Evolutionary conservation across 129 eudicot species (phyloP).

Genomic region (Arctium lappa): DNA sequence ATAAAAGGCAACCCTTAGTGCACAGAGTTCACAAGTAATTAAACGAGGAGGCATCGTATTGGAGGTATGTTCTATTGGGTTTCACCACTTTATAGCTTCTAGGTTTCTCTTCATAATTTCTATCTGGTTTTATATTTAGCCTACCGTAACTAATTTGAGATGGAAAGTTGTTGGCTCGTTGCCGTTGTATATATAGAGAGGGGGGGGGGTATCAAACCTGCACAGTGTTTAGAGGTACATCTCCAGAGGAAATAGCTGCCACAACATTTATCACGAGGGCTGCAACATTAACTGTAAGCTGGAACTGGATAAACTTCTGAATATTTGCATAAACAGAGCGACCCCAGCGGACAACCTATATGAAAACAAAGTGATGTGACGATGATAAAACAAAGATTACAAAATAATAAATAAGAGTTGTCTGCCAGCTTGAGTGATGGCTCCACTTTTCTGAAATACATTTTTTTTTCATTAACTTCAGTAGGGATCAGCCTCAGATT

Average conservation of each 20-base stretch:
- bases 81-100: too few species aligned
- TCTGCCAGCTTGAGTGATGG: neutral
- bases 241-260: constrained; percentile 88
- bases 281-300: constrained; percentile 95
- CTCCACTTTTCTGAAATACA: neutral
- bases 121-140: neutral
- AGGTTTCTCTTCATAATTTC: too few species aligned
- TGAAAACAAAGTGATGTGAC: neutral
- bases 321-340: constrained; percentile 96
- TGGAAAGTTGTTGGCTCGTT: neutral
- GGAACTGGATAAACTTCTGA: constrained; percentile 95
- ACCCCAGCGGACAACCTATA: constrained; percentile 97
- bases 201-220: constrained; percentile 44
- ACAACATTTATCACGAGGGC: constrained; percentile 90
- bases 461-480: neutral
- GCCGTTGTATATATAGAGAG: neutral
- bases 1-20: too few species aligned
- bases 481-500: neutral
- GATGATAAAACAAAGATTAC: constrained; percentile 11
- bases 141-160: neutral
- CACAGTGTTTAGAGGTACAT: constrained; percentile 80
- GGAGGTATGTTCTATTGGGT: too few species aligned
- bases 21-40: too few species aligned
- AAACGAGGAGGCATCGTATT: too few species aligned
- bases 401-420: neutral